Percentiles rank a stretch among this genome's conserved stretches.
These are phyloP conservation scores for Periconia digitata DNA, from an alignment of 2,329 filamentous ascomycete genomes.

Conservation along the genomic window DNA sequence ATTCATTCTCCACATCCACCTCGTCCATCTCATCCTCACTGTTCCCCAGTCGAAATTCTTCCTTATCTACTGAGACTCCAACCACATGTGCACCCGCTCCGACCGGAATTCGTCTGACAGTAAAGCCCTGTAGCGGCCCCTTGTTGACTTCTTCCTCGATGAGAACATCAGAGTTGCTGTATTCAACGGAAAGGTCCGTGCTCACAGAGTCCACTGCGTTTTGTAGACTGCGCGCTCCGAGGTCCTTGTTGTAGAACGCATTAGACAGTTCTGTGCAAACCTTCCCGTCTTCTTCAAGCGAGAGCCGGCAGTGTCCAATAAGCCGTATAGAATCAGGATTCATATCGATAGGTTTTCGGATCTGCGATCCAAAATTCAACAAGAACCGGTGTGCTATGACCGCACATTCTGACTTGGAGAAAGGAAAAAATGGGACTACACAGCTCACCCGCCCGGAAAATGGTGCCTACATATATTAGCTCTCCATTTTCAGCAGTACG, in stretches of 20 bases:
- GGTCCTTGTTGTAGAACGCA: not conserved
- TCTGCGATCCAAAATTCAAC: slow-evolving; percentile 33
- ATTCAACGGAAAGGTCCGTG: not conserved
- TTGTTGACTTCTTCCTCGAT: not conserved
- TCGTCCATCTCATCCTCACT: too few species aligned
- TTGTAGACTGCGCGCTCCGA: slow-evolving; percentile 1
- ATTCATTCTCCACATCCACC: too few species aligned
- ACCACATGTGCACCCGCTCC: too few species aligned
- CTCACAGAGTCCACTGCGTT: not conserved
- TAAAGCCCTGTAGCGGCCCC: not conserved
- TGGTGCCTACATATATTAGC: not conserved
- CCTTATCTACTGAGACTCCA: too few species aligned
- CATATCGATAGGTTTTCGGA: slow-evolving; percentile 19
- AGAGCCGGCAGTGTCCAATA: slow-evolving; percentile 1
- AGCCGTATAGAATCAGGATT: not conserved
- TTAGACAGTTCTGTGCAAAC: not conserved
- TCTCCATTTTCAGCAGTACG: not conserved
- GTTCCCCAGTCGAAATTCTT: too few species aligned
- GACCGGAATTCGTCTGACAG: too few species aligned
- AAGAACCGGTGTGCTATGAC: slow-evolving; percentile 49
- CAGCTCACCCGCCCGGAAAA: not conserved
- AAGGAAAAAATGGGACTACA: slow-evolving; percentile 47
- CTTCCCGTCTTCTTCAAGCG: not conserved
- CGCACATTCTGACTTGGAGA: slow-evolving; percentile 43
- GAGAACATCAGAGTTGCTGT: not conserved